These are phyloP conservation scores for Penicillium robsamsonii DNA, from an alignment of 495 filamentous ascomycete species.

Conservation along the genomic window DNA sequence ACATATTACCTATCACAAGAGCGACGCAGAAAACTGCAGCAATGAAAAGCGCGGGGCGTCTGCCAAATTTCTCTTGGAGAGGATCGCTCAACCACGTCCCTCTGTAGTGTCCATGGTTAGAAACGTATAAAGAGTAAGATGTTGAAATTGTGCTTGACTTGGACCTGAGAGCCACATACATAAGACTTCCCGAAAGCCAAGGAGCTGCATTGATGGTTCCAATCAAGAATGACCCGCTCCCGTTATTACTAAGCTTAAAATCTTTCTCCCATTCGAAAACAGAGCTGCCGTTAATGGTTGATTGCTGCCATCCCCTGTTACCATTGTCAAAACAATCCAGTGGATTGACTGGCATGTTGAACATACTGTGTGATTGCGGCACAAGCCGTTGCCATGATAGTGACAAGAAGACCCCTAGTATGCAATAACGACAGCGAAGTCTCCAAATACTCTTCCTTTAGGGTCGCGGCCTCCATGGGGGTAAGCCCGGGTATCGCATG, in stretches of 20 bases:
- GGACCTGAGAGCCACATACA: slow-evolving; percentile 22
- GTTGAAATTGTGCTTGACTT: background rate
- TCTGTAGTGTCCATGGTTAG: slow-evolving; percentile 27
- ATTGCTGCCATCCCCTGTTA: slow-evolving; percentile 61
- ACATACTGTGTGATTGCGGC: slow-evolving; percentile 33
- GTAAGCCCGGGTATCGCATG: background rate
- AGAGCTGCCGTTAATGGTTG: slow-evolving; percentile 65
- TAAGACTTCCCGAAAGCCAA: slow-evolving; percentile 30
- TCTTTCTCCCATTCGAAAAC: slow-evolving; percentile 52
- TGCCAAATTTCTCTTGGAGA: slow-evolving; percentile 59
- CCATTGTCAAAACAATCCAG: background rate
- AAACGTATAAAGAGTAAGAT: background rate
- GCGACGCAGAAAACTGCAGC: slow-evolving; percentile 61
- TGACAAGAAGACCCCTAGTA: slow-evolving; percentile 24
- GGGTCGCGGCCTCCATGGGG: background rate
- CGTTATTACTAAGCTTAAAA: slow-evolving; percentile 37
- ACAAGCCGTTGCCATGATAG: slow-evolving; percentile 27
- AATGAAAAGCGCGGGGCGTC: slow-evolving; percentile 64
- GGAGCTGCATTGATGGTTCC: slow-evolving; percentile 38
- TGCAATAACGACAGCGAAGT: slow-evolving; percentile 12
- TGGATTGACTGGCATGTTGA: background rate
- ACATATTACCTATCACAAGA: slow-evolving; percentile 54
- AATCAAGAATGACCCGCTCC: slow-evolving; percentile 22
- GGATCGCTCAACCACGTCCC: slow-evolving; percentile 69
- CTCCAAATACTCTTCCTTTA: background rate